A percentile compares a stretch with the other conserved stretches of the same genome.
phyloP scores from a whole-genome alignment of 2,329 filamentous ascomycete genomes.

The Exophiala xenobiotica region DNA sequence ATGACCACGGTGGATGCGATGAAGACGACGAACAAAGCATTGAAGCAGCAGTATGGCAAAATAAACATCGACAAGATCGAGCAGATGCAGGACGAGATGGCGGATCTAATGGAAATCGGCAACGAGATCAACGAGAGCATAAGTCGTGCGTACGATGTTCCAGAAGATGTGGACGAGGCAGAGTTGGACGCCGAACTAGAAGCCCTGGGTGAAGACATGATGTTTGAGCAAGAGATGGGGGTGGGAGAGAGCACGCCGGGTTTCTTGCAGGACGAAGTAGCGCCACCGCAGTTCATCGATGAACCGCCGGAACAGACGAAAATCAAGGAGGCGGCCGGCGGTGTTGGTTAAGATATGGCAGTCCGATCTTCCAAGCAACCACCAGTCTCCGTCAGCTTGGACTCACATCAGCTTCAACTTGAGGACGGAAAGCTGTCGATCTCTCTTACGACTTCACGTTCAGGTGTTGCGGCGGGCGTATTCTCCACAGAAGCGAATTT shows the following conservation, averaged over 20 bases:
- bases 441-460: too few relatives aligned
- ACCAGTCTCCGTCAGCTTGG: too few relatives aligned
- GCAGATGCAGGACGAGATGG: conserved; percentile 97
- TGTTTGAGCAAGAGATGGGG: conserved; percentile 66
- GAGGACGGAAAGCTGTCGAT: too few relatives aligned
- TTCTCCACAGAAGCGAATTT: too few relatives aligned
- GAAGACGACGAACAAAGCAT: conserved; percentile 91
- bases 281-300: conserved; percentile 84
- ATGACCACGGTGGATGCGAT: conserved; percentile 98
- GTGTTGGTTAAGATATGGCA: conserved; percentile 25
- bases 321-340: conserved; percentile 67
- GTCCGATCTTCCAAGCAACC: too few relatives aligned
- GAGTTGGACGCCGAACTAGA: conserved; percentile 96
- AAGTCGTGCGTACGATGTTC: conserved; percentile 85
- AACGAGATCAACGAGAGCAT: conserved; percentile 98
- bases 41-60: conserved; percentile 93
- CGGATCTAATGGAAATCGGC: conserved; percentile 92
- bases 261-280: conserved; percentile 85
- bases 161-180: conserved; percentile 94
- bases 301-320: conserved; percentile 72
- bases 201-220: conserved; percentile 89
- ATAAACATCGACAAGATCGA: conserved; percentile 98
- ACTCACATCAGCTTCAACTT: too few relatives aligned
- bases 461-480: too few relatives aligned
- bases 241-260: conserved; percentile 67